Evolutionary conservation across 192 early-diverging fungal genomes (phyloP).

Genomic region (Mortierella claussenii): DNA sequence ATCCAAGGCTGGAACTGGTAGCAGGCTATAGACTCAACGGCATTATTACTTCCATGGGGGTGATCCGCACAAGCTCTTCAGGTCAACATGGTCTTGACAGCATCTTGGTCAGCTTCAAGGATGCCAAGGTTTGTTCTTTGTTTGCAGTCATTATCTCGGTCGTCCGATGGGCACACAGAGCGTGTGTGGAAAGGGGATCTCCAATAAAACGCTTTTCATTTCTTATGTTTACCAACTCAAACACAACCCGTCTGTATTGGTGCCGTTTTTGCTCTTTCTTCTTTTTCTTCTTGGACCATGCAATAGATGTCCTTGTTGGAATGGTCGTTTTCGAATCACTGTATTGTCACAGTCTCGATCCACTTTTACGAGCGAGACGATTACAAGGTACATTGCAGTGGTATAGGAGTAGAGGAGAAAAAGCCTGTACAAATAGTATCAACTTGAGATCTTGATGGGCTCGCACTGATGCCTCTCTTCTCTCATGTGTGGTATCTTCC

Average conservation of each 20-base stretch:
- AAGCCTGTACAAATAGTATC: no score
- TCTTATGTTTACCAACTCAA: no score
- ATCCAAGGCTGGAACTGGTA: slow-evolving; percentile 68
- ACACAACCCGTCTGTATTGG: no score
- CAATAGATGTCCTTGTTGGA: slow-evolving; percentile 91
- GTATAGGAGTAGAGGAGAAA: background rate
- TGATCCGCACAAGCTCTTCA: slow-evolving; percentile 71
- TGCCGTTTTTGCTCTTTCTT: no score
- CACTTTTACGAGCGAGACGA: slow-evolving; percentile 97
- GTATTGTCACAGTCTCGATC: slow-evolving; percentile 91
- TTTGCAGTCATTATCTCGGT: background rate
- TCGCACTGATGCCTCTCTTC: no score
- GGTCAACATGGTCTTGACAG: slow-evolving; percentile 76
- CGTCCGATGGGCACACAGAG: background rate
- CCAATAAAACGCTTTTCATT: slow-evolving; percentile 23
- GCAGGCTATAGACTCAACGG: slow-evolving; percentile 75
- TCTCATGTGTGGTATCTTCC: background rate
- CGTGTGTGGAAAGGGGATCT: background rate
- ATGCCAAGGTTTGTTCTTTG: slow-evolving; percentile 80
- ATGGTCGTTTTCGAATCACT: slow-evolving; percentile 78
- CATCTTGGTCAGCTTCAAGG: slow-evolving; percentile 79
- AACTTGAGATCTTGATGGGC: no score
- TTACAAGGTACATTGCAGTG: slow-evolving; percentile 67
- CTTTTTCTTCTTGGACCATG: background rate
- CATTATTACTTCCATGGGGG: slow-evolving; percentile 75